phyloP scores from a whole-genome alignment of 1,284 basidiomycete genomes.

The Sporisorium scitamineum region DNA sequence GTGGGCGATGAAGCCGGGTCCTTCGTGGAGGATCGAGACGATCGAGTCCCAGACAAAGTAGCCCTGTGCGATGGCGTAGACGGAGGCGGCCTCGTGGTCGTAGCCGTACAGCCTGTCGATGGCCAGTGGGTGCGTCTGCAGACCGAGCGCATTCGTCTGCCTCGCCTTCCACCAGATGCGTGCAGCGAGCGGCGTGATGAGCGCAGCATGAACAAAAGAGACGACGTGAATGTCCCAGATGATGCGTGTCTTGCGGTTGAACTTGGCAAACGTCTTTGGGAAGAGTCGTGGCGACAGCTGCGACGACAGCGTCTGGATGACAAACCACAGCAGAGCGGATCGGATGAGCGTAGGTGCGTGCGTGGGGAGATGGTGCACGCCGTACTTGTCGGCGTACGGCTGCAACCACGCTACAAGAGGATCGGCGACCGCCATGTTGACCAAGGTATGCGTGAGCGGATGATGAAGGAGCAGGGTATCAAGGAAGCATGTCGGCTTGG shows the following conservation, averaged over 20 bases:
- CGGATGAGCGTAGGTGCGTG: constrained; percentile 63
- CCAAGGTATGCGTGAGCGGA: neutral
- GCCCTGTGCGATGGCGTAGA: constrained; percentile 65
- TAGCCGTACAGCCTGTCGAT: constrained; percentile 65
- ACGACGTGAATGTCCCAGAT: constrained; percentile 70
- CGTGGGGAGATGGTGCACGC: constrained; percentile 58
- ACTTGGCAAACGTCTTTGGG: constrained; percentile 60
- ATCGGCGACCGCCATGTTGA: constrained; percentile 23
- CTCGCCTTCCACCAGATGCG: constrained; percentile 55
- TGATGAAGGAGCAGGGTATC: neutral
- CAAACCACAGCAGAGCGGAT: constrained; percentile 62
- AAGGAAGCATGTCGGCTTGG: neutral
- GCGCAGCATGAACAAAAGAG: constrained; percentile 56
- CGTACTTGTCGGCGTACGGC: constrained; percentile 54
- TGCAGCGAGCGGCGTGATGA: constrained; percentile 59
- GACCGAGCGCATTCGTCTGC: constrained; percentile 44
- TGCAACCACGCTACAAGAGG: constrained; percentile 43
- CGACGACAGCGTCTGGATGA: constrained; percentile 64
- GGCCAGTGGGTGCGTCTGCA: constrained; percentile 40
- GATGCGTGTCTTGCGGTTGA: constrained; percentile 59
- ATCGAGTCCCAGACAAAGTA: constrained; percentile 68
- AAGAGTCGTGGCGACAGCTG: constrained; percentile 62
- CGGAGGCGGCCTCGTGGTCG: constrained; percentile 52
- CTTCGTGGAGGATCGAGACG: constrained; percentile 66
- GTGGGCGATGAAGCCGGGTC: constrained; percentile 69